Percentiles rank a stretch among this genome's conserved stretches.
phyloP scores from a whole-genome alignment of 768 basidiomycete species.

The Hypholoma fasciculare region DNA sequence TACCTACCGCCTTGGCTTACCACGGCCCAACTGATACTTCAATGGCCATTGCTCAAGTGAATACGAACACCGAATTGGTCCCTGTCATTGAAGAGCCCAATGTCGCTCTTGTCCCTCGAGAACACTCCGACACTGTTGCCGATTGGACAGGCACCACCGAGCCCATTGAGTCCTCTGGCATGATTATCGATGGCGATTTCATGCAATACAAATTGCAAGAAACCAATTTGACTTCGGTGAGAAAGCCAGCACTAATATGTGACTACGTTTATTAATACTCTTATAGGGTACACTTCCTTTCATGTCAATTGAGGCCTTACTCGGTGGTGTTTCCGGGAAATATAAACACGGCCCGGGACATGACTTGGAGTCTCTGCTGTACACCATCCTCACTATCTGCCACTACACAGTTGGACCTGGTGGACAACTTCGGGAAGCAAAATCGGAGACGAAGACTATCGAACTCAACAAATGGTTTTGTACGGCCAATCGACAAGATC shows the following conservation, averaged over 20 bases:
- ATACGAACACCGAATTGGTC: too few species aligned
- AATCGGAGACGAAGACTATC: background rate
- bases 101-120: too few species aligned
- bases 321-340: too few species aligned
- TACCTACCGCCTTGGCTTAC: too few species aligned
- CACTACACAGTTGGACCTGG: conserved; percentile 1
- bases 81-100: too few species aligned
- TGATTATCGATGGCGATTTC: conserved; percentile 5
- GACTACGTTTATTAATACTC: background rate
- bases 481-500: background rate
- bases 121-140: too few species aligned
- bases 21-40: too few species aligned
- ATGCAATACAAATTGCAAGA: background rate
- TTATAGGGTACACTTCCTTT: background rate
- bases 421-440: background rate
- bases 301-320: too few species aligned
- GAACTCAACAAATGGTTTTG: background rate
- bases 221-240: too few species aligned
- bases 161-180: background rate
- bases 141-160: background rate
- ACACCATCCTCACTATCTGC: background rate
- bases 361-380: background rate
- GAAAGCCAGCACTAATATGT: too few species aligned
- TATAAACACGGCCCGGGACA: background rate
- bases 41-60: too few species aligned